These are phyloP conservation scores for Candida silvicultrix DNA, from an alignment of 805 yeast species.

Conservation along the genomic window DNA sequence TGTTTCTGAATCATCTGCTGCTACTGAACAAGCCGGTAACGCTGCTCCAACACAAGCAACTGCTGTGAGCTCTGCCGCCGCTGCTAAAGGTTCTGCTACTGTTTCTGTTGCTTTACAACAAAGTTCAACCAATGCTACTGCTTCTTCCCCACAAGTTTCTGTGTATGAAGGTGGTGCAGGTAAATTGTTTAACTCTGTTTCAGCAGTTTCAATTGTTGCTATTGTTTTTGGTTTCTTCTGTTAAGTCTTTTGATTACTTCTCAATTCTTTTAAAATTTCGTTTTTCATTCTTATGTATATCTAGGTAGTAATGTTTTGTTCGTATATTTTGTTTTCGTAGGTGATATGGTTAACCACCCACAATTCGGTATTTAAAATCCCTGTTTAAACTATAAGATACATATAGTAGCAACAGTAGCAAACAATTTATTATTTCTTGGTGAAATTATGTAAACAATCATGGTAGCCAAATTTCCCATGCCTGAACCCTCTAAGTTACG, in stretches of 20 bases:
- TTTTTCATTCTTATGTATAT: not conserved
- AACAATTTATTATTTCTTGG: too few species aligned
- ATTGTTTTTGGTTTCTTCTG: constrained; percentile 78
- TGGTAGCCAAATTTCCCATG: too few species aligned
- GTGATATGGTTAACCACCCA: too few species aligned
- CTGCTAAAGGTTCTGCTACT: not conserved
- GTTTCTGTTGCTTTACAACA: not conserved
- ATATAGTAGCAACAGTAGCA: too few species aligned
- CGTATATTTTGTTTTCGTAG: not conserved
- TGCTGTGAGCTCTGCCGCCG: not conserved
- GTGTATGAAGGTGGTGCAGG: constrained; percentile 46
- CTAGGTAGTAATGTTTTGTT: not conserved
- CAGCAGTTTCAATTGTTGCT: constrained; percentile 82
- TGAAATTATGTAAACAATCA: too few species aligned
- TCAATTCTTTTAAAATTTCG: not conserved
- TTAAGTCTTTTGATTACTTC: constrained; percentile 54
- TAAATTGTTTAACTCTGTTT: constrained; percentile 82
- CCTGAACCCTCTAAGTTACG: too few species aligned
- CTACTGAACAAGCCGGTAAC: not conserved
- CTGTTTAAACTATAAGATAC: too few species aligned
- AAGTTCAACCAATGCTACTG: not conserved
- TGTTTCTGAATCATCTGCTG: constrained; percentile 85
- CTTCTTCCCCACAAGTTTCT: not conserved
- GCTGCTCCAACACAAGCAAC: not conserved
- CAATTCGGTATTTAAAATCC: too few species aligned